Conservation (phyloP, 495 filamentous ascomycete genomes). For the Penicillium pancosmium region DNA sequence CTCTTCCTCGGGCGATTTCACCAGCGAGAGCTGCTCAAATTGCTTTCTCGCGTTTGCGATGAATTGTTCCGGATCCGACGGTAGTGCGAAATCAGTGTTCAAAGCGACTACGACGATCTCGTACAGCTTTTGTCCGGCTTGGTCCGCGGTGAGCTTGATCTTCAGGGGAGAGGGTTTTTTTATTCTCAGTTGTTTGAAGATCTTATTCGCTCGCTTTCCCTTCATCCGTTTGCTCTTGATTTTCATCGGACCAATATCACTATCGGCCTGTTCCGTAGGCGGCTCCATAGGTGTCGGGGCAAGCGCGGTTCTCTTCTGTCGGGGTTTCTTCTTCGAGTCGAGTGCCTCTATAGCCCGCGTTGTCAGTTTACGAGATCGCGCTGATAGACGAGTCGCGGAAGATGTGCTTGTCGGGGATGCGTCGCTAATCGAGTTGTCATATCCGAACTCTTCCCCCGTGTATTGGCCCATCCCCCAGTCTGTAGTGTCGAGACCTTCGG, state of each 20-base stretch:
- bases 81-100: conserved; percentile 22
- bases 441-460: conserved; percentile 8
- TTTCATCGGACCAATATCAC: background rate
- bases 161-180: conserved; percentile 4
- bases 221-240: background rate
- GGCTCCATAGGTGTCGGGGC: conserved; percentile 14
- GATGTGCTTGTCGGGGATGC: conserved; percentile 18
- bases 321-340: conserved; percentile 31
- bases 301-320: conserved; percentile 13
- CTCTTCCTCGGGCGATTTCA: conserved; percentile 5
- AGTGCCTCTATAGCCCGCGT: conserved; percentile 42
- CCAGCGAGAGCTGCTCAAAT: conserved; percentile 1
- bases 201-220: conserved; percentile 5
- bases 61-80: conserved; percentile 21
- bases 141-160: conserved; percentile 16
- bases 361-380: conserved; percentile 43
- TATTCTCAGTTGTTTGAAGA: conserved; percentile 11
- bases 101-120: conserved; percentile 31
- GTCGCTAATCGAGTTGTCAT: background rate
- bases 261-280: background rate
- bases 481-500: conserved; percentile 14
- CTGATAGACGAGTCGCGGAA: conserved; percentile 36
- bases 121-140: conserved; percentile 28
- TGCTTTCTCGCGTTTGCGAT: conserved; percentile 25
- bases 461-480: conserved; percentile 24